These are phyloP conservation scores for Fonsecaea multimorphosa DNA, from an alignment of 2,329 filamentous ascomycete genomes.

Conservation along the genomic window DNA sequence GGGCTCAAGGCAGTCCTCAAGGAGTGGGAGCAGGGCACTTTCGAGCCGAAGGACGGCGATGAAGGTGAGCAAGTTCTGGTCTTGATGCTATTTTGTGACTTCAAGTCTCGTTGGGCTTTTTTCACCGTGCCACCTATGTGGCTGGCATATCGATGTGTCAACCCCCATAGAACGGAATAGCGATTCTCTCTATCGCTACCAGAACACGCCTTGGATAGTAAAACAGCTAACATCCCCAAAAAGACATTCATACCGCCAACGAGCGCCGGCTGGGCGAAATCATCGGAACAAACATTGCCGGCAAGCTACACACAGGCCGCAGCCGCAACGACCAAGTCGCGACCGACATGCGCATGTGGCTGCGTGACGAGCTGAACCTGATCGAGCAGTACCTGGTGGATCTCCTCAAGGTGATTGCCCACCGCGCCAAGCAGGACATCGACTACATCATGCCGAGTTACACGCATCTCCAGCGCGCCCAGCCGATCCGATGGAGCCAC, in stretches of 20 bases:
- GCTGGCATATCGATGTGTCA: slow-evolving; percentile 3
- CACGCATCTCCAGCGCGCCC: slow-evolving; percentile 82
- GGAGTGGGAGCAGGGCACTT: slow-evolving; percentile 49
- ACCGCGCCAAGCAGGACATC: slow-evolving; percentile 75
- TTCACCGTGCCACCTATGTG: background rate
- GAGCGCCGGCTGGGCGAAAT: slow-evolving; percentile 79
- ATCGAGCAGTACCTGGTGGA: slow-evolving; percentile 72
- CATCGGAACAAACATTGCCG: slow-evolving; percentile 79
- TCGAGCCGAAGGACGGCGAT: slow-evolving; percentile 33
- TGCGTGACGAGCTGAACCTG: slow-evolving; percentile 73
- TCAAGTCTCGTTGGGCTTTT: slow-evolving; percentile 12
- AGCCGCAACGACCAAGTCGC: slow-evolving; percentile 90
- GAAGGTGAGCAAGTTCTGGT: slow-evolving; percentile 38
- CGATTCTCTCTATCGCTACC: background rate
- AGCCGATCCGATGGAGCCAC: slow-evolving; percentile 79
- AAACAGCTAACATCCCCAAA: slow-evolving; percentile 46
- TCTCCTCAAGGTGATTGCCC: slow-evolving; percentile 71
- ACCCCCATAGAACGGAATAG: background rate
- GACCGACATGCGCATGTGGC: slow-evolving; percentile 88
- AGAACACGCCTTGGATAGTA: background rate
- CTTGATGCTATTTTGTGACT: too few relatives aligned
- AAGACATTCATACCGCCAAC: slow-evolving; percentile 73
- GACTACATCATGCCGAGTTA: slow-evolving; percentile 85
- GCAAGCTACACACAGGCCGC: slow-evolving; percentile 87
- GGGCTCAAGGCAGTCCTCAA: slow-evolving; percentile 66